phyloP scores from a whole-genome alignment of 495 filamentous ascomycete genomes.

The Penicillium cataractarum region DNA sequence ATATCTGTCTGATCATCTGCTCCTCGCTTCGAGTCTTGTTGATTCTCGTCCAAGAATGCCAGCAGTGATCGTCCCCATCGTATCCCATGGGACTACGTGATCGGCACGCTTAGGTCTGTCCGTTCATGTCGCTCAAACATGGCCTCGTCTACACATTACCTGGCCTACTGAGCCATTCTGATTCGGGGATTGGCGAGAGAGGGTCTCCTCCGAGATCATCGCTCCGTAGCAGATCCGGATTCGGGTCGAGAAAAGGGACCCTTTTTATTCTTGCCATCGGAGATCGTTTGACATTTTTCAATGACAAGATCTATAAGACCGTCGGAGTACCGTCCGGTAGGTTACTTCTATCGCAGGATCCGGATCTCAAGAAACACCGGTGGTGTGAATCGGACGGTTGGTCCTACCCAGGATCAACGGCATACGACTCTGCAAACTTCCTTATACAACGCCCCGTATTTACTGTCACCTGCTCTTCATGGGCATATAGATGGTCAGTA shows the following conservation, averaged over 20 bases:
- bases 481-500: not conserved
- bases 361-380: not conserved
- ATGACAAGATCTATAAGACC: conserved; percentile 7
- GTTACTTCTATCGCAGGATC: not conserved
- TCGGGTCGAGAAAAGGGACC: not conserved
- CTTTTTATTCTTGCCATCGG: not conserved
- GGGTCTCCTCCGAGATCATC: conserved; percentile 2
- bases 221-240: conserved; percentile 19
- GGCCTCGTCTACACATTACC: not conserved
- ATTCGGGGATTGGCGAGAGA: not conserved
- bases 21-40: not conserved
- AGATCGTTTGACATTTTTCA: not conserved
- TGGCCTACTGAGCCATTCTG: conserved; percentile 5
- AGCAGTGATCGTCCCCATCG: conserved; percentile 2
- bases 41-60: conserved; percentile 1
- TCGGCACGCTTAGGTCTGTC: conserved; percentile 13
- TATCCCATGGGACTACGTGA: conserved; percentile 4
- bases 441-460: not conserved
- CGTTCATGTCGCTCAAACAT: not conserved
- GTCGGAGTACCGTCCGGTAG: conserved; percentile 19
- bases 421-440: not conserved
- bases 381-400: not conserved
- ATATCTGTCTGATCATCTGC: not conserved
- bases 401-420: conserved; percentile 1
- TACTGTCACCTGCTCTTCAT: not conserved